Base-by-base conservation (phyloP, 2,329 filamentous ascomycete genomes). In the Phialocephala sp. region DNA sequence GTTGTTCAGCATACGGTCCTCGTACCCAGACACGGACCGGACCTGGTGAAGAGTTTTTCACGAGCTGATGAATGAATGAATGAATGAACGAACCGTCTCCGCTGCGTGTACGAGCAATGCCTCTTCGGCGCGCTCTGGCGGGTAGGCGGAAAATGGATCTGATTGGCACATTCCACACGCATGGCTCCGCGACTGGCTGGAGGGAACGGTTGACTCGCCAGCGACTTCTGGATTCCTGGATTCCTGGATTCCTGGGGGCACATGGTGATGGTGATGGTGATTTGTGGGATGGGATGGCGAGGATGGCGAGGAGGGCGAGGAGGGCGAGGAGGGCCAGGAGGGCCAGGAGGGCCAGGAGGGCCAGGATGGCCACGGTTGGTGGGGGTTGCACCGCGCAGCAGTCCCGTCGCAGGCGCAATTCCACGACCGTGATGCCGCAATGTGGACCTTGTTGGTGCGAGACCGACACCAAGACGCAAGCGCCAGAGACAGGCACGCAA, bases 371-470 rank as follows among this genome's bases (percentile, higher is more conserved):
- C 5, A 20, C 2, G 11, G 14, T 18, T 35, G 47, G 47, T 35
- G 18, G 22, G 24, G 52, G 35, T 56, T 35, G 52, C 35, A 56
- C 11, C 9, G n/a, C 5, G 27, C 27, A 56, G n/a, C n/a, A n/a
- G n/a, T n/a, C n/a, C n/a, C n/a, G n/a, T n/a, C n/a, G n/a, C n/a
- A n/a, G n/a, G n/a, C n/a, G n/a, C n/a, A n/a, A n/a, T n/a, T n/a
- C n/a, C n/a, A n/a, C n/a, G n/a, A n/a, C n/a, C n/a, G 35, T 35
- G 52, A 37, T 37, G 52, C 18, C 55, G 36, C 18, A 22, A 39
- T 20, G 36, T 57, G 55, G 32, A 57, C 32, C 55, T 37, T 41
- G 32, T 57, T 41, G 32, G 32, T 57, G 55, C 55, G 24, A 39
- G n/a, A 52, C 15, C 22, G 45, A n/a, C 8, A 4, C 22, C 9